Evolutionary conservation across 2,329 filamentous ascomycete genomes (phyloP).

Genomic region (Pseudogymnoascus pannorum): DNA sequence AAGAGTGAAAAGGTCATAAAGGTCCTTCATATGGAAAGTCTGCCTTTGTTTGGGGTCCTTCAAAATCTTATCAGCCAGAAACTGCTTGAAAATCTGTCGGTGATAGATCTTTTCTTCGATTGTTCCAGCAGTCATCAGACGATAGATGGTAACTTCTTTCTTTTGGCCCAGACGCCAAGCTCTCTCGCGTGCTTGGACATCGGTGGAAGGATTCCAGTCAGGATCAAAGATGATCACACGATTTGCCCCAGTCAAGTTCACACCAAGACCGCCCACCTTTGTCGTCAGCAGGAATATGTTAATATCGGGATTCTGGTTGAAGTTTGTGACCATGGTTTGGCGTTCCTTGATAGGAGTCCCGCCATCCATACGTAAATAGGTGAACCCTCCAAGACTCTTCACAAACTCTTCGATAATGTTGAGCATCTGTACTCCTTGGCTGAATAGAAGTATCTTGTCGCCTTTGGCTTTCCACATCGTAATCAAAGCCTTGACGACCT

Average conservation of each 20-base stretch:
- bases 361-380: constrained; percentile 87
- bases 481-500: constrained; percentile 81
- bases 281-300: constrained; percentile 92
- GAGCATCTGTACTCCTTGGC: constrained; percentile 90
- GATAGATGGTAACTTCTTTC: constrained; percentile 89
- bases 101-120: constrained; percentile 99
- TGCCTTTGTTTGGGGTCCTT: constrained; percentile 90
- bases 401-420: constrained; percentile 87
- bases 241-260: constrained; percentile 91
- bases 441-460: constrained; percentile 89
- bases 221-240: constrained; percentile 97
- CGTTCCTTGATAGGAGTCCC: constrained; percentile 80
- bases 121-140: constrained; percentile 94
- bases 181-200: constrained; percentile 88
- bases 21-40: constrained; percentile 79
- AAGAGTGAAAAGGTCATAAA: constrained; percentile 86
- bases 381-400: constrained; percentile 57
- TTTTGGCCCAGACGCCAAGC: constrained; percentile 96
- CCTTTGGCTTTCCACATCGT: constrained; percentile 78
- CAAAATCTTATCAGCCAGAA: constrained; percentile 91
- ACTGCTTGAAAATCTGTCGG: constrained; percentile 97
- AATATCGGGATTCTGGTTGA: constrained; percentile 73
- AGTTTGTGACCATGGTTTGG: constrained; percentile 85
- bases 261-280: constrained; percentile 86
- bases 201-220: constrained; percentile 97